phyloP scores from a whole-genome alignment of 176 grass and related monocot species.

The Lolium perenne region DNA sequence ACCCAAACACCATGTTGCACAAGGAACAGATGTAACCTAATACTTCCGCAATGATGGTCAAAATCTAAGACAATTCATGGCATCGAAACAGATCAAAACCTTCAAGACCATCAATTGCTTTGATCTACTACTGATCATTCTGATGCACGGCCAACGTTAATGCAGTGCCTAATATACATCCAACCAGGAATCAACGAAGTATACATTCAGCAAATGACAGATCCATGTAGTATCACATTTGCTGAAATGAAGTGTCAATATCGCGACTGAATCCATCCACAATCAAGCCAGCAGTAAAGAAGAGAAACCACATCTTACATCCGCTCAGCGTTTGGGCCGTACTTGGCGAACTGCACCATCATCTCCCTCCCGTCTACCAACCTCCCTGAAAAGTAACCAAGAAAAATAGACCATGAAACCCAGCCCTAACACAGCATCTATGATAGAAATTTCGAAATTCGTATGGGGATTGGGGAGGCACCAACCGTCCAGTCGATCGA shows the following conservation, averaged over 20 bases:
- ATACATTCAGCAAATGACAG: not conserved
- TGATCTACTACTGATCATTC: not conserved
- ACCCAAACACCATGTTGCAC: not conserved
- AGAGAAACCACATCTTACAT: constrained; percentile 67
- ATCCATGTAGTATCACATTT: not conserved
- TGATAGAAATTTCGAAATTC: not conserved
- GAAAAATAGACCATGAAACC: not conserved
- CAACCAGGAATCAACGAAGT: not conserved
- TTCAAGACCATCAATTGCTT: not conserved
- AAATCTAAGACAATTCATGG: not conserved
- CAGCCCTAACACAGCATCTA: not conserved
- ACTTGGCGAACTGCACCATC: constrained; percentile 99
- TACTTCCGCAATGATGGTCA: not conserved
- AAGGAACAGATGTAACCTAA: not conserved
- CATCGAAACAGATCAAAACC: not conserved
- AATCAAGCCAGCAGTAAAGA: not conserved
- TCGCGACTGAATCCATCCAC: not conserved
- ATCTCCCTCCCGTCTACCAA: constrained; percentile 91
- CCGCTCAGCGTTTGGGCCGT: constrained; percentile 87
- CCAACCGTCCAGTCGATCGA: constrained; percentile 86
- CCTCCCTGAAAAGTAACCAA: constrained; percentile 58
- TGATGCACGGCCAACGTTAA: not conserved
- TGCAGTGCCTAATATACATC: not conserved
- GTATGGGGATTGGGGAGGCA: not conserved
- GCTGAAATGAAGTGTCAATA: not conserved